Percentiles rank a stretch among this genome's conserved stretches.
phyloP scores from a whole-genome alignment of 495 filamentous ascomycete genomes.

The Hypoxylon lenormandii region DNA sequence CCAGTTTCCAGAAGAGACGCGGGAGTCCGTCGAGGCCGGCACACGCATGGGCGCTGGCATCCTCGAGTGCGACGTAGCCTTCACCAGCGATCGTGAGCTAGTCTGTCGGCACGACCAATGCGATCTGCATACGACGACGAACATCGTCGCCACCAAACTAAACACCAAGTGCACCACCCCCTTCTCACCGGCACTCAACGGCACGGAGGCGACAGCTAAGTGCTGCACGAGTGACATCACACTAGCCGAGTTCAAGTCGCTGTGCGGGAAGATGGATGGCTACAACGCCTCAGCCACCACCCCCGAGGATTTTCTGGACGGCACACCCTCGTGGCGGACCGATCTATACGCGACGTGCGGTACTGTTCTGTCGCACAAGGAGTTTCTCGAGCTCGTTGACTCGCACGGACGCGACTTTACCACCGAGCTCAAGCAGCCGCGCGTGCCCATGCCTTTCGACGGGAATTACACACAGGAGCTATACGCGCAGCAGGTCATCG shows the following conservation, averaged over 20 bases:
- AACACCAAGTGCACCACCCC: slow-evolving; percentile 71
- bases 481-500: slow-evolving; percentile 70
- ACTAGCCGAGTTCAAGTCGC: slow-evolving; percentile 66
- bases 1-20: slow-evolving; percentile 72
- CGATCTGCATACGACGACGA: slow-evolving; percentile 73
- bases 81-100: slow-evolving; percentile 69
- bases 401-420: slow-evolving; percentile 67
- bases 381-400: slow-evolving; percentile 67
- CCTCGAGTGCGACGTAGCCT: slow-evolving; percentile 72
- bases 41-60: slow-evolving; percentile 72
- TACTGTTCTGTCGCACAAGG: slow-evolving; percentile 64
- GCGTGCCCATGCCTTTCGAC: slow-evolving; percentile 71
- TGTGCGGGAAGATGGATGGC: slow-evolving; percentile 73
- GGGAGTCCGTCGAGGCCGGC: slow-evolving; percentile 64
- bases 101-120: slow-evolving; percentile 74
- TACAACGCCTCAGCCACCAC: slow-evolving; percentile 66
- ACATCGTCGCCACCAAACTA: slow-evolving; percentile 70
- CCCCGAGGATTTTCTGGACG: slow-evolving; percentile 63
- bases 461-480: slow-evolving; percentile 68
- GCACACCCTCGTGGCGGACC: slow-evolving; percentile 68
- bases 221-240: slow-evolving; percentile 76
- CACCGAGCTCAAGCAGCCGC: slow-evolving; percentile 70
- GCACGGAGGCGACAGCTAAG: slow-evolving; percentile 59
- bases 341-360: slow-evolving; percentile 70
- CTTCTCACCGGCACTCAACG: slow-evolving; percentile 63